These are phyloP conservation scores for Penicillium verrucosum DNA, from an alignment of 2,329 filamentous ascomycete genomes.

Conservation along the genomic window DNA sequence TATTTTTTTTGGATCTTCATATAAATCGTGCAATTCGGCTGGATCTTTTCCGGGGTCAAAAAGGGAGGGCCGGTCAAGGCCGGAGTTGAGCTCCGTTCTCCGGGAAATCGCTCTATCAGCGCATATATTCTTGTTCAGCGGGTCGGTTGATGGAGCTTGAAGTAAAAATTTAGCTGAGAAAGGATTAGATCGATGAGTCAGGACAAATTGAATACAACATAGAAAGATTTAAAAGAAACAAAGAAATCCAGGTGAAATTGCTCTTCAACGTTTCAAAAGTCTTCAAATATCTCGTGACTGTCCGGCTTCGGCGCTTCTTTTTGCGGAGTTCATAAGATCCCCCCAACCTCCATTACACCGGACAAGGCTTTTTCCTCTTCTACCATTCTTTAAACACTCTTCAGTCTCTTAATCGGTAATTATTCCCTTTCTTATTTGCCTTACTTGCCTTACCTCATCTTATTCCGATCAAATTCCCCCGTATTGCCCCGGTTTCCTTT, in stretches of 20 bases:
- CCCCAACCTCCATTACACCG: constrained; percentile 13
- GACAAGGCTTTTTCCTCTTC: constrained; percentile 28
- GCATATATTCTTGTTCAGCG: constrained; percentile 9
- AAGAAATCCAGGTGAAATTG: neutral
- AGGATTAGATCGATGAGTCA: constrained; percentile 13
- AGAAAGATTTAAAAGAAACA: constrained; percentile 6
- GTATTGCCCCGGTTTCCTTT: constrained; percentile 14
- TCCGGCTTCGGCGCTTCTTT: constrained; percentile 31
- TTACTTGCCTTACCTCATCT: neutral
- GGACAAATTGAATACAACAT: neutral
- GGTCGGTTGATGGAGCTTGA: constrained; percentile 17
- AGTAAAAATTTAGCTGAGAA: constrained; percentile 7
- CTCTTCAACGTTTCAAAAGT: neutral
- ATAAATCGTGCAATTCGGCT: constrained; percentile 20
- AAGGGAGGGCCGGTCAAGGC: constrained; percentile 16
- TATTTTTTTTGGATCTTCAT: neutral
- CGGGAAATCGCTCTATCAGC: constrained; percentile 15
- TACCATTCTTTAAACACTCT: constrained; percentile 3
- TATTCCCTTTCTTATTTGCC: constrained; percentile 13
- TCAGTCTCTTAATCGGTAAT: constrained; percentile 16
- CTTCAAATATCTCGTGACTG: constrained; percentile 15
- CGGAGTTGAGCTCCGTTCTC: constrained; percentile 26
- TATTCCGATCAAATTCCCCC: constrained; percentile 23
- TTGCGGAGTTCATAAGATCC: constrained; percentile 7
- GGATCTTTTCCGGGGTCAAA: constrained; percentile 13